A percentile compares a stretch with the other conserved stretches of the same genome.
These are phyloP conservation scores for Saururus chinensis DNA, from an alignment of 164 flowering plant species.

Conservation along the genomic window DNA sequence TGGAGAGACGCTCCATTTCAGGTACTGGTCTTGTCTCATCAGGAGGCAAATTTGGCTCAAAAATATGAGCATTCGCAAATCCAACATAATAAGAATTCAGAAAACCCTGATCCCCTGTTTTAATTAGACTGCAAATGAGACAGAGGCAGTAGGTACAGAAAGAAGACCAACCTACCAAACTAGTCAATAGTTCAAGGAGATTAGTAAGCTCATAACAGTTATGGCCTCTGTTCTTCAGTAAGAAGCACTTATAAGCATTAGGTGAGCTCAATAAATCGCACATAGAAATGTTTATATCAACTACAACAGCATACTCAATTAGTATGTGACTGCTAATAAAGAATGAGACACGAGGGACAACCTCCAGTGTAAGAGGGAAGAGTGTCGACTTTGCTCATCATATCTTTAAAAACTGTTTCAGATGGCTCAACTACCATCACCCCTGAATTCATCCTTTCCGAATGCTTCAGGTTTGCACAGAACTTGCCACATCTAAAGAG, in stretches of 20 bases:
- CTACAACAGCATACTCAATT: neutral
- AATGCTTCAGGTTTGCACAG: constrained; percentile 97
- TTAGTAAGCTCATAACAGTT: neutral
- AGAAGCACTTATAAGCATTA: neutral
- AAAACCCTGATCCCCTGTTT: constrained; percentile 94
- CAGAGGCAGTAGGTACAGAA: neutral
- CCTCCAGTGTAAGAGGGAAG: constrained; percentile 93
- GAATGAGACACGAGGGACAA: neutral
- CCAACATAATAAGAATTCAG: constrained; percentile 74
- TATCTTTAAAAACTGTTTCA: constrained; percentile 60
- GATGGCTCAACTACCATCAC: constrained; percentile 99
- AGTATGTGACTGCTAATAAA: neutral
- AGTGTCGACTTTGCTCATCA: constrained; percentile 82
- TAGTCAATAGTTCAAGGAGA: neutral
- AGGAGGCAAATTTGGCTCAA: constrained; percentile 53
- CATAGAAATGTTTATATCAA: neutral
- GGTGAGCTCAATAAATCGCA: neutral
- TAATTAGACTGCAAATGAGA: neutral
- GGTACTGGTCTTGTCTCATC: constrained; percentile 53
- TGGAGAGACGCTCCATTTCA: constrained; percentile 91
- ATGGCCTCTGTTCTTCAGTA: neutral
- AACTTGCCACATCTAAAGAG: constrained; percentile 88
- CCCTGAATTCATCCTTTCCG: constrained; percentile 95
- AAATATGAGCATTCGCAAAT: constrained; percentile 86
- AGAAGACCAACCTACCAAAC: neutral